Percentiles rank a stretch among this genome's conserved stretches.
Evolutionary conservation across 139 green algal genomes (phyloP).

Genomic region (Eudorina sp.): DNA sequence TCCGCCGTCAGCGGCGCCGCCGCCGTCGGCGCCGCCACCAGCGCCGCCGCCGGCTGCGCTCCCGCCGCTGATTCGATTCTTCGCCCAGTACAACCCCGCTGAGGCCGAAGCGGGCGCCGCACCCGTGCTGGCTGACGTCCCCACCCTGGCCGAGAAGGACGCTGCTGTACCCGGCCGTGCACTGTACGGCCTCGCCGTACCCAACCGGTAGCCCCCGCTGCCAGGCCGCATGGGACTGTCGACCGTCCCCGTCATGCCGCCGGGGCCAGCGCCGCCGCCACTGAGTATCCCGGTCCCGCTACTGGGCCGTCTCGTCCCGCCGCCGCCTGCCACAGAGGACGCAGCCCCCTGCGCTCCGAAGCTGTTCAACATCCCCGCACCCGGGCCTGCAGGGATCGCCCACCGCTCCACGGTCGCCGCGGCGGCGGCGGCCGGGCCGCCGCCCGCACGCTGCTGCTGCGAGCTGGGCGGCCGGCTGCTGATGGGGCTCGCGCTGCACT

Average conservation of each 20-base stretch:
- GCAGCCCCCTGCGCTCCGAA: background rate
- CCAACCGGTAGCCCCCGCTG: background rate
- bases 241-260: background rate
- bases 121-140: conserved; percentile 30
- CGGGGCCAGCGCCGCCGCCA: background rate
- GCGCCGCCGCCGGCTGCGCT: background rate
- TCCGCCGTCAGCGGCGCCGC: background rate
- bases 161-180: conserved; percentile 34
- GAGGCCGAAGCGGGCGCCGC: conserved; percentile 5
- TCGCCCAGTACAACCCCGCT: conserved; percentile 59
- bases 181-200: conserved; percentile 31
- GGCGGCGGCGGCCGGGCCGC: background rate
- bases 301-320: background rate
- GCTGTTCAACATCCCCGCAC: background rate
- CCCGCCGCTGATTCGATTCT: conserved; percentile 51
- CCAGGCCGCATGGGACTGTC: conserved; percentile 14
- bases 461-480: conserved; percentile 17
- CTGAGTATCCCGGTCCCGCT: conserved; percentile 10
- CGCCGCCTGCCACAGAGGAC: background rate
- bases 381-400: background rate
- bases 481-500: background rate
- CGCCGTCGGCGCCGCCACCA: background rate
- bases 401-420: background rate
- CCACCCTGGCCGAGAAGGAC: background rate
- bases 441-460: background rate